Base-by-base conservation (phyloP, 2,329 filamentous ascomycete genomes). In the Fusarium avenaceum region DNA sequence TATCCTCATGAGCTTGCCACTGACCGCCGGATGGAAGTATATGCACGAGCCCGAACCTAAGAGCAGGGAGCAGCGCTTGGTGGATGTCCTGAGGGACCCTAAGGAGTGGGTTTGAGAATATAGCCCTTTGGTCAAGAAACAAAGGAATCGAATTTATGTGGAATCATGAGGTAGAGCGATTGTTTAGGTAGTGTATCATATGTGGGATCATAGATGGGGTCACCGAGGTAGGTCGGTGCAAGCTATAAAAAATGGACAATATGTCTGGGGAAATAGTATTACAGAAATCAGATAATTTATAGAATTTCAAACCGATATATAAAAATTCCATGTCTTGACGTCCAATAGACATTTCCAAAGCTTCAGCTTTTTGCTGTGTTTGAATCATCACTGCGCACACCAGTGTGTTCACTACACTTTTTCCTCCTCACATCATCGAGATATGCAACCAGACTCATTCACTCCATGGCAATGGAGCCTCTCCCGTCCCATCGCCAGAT, bases 1-100 rank as follows among this genome's bases (percentile, higher is more conserved):
- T 79, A 99, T 99, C 60, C 82, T 99, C 70, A 98, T 99, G 94
- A 97, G 93, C 80, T 82, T 99, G 77, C 96, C 96, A 7, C 84
- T 97, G 69, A 98, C 95, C 15, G 96, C 96, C 24, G 88, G 90
- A 73, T 99, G 96, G 96, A 89, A 91, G 76, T 99, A 99, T 79
- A 97, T 97, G 94, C 92, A 97, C 79, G 87, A 90, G 77, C 92
- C 92, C 1, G 89, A 90, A 75, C 89, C 89, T 69, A 89, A 89
- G 61, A 91, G 87, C 77, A 81, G 90, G 67, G 96, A 99, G 82
- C 91, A 92, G 79, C 86, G 93, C 69, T 80, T 98, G 65, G 84
- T 97, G 48, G 90, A 95, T 62, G 91, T 90, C 47, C 78, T 92
- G 67, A 84, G 82, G 75, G 83, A 87, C 32, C 89, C 90, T 20